Evolutionary conservation across 441 rosid species (phyloP).

Genomic region (Pelargonium cotyledonis): DNA sequence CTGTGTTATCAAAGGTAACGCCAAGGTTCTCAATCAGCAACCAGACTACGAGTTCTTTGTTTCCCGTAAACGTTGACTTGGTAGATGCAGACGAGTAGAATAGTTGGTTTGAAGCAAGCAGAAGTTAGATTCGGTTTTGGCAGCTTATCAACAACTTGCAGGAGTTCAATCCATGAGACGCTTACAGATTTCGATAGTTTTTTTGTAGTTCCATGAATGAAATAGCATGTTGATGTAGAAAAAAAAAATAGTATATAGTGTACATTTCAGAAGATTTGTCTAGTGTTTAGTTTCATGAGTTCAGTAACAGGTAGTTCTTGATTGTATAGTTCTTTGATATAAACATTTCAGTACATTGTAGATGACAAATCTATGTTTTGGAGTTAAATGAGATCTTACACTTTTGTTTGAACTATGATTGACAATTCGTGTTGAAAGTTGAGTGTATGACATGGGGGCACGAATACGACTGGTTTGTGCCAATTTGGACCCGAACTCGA

Average conservation of each 20-base stretch:
- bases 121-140: neutral
- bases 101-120: neutral
- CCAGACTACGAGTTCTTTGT: conserved; percentile 26
- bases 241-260: too few relatives aligned
- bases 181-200: neutral
- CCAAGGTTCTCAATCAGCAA: conserved; percentile 15
- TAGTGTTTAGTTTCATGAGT: too few relatives aligned
- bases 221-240: neutral
- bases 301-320: too few relatives aligned
- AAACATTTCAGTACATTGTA: too few relatives aligned
- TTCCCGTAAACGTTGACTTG: conserved; percentile 12
- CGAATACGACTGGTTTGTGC: too few relatives aligned
- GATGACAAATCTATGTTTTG: too few relatives aligned
- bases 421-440: too few relatives aligned
- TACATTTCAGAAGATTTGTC: neutral
- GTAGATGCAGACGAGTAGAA: neutral
- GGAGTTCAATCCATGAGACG: neutral
- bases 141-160: neutral
- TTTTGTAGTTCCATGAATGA: neutral
- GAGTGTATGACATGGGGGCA: too few relatives aligned
- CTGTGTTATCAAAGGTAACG: conserved; percentile 12
- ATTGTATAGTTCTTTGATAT: too few relatives aligned
- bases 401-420: too few relatives aligned
- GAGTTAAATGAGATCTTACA: too few relatives aligned
- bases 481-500: too few relatives aligned